These are phyloP conservation scores for Dissophora ornata DNA, from an alignment of 192 early-diverging fungal species.

Conservation along the genomic window DNA sequence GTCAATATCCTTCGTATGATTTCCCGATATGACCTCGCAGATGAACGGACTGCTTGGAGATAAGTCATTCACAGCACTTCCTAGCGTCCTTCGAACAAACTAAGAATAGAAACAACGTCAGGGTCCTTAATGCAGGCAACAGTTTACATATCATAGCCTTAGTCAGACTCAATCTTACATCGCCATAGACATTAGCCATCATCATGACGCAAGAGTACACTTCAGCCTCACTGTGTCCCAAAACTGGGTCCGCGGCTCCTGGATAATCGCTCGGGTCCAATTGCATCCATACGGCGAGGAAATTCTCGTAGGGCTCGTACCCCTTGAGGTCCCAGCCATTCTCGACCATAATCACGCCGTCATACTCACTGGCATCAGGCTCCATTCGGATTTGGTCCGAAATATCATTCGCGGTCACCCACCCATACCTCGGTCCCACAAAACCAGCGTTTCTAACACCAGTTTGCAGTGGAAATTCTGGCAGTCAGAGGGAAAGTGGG, in stretches of 20 bases:
- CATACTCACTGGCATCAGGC: background rate
- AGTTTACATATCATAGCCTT: too few relatives aligned
- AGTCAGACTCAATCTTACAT: too few relatives aligned
- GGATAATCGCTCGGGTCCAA: slow-evolving; percentile 51
- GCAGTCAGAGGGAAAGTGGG: too few relatives aligned
- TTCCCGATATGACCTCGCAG: slow-evolving; percentile 6
- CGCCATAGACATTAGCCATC: slow-evolving; percentile 52
- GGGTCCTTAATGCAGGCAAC: too few relatives aligned
- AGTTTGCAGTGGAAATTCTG: background rate
- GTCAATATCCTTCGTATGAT: background rate
- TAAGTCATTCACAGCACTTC: too few relatives aligned
- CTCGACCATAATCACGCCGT: slow-evolving; percentile 56
- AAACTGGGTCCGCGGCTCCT: slow-evolving; percentile 33
- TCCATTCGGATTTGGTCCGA: background rate
- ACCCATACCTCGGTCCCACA: slow-evolving; percentile 15
- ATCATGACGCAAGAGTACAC: slow-evolving; percentile 61
- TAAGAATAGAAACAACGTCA: too few relatives aligned
- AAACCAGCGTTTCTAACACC: slow-evolving; percentile 6
- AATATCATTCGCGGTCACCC: slow-evolving; percentile 31
- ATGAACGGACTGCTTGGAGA: background rate
- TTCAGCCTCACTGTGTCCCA: slow-evolving; percentile 51
- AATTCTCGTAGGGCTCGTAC: slow-evolving; percentile 55
- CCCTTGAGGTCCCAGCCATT: slow-evolving; percentile 50
- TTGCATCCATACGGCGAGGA: slow-evolving; percentile 48
- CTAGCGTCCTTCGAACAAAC: too few relatives aligned